phyloP scores from a whole-genome alignment of 2,329 filamentous ascomycete genomes.

The Pseudogymnoascus sp. region DNA sequence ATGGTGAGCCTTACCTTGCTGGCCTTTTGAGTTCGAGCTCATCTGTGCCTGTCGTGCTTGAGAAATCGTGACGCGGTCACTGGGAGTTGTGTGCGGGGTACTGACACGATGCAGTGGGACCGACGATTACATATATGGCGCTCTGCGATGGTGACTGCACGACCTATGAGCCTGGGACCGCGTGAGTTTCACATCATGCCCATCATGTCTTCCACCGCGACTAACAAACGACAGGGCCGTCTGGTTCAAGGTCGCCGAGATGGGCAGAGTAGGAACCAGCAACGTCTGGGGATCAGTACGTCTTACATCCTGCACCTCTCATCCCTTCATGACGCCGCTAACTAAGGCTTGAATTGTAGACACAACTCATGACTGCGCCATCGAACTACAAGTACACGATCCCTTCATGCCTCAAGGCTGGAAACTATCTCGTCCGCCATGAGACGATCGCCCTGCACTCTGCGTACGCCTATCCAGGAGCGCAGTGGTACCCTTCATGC shows the following conservation, averaged over 20 bases:
- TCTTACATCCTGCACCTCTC: neutral
- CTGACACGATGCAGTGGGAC: conserved; percentile 40
- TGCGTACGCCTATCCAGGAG: conserved; percentile 29
- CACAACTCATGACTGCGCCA: conserved; percentile 12
- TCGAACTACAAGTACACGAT: conserved; percentile 35
- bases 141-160: conserved; percentile 46
- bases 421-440: conserved; percentile 45
- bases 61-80: neutral
- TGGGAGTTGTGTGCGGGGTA: conserved; percentile 33
- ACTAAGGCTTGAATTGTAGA: neutral
- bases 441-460: conserved; percentile 47
- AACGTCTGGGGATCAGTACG: conserved; percentile 11
- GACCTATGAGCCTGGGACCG: conserved; percentile 39
- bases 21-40: neutral
- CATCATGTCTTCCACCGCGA: neutral
- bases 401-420: conserved; percentile 42
- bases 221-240: conserved; percentile 13
- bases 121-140: conserved; percentile 54
- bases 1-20: conserved; percentile 14
- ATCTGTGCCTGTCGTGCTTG: neutral
- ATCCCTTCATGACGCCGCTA: neutral
- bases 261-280: conserved; percentile 13
- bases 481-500: conserved; percentile 30
- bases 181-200: conserved; percentile 22
- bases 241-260: conserved; percentile 17